These are phyloP conservation scores for Cytospora piceicola DNA, from an alignment of 2,329 filamentous ascomycete genomes.

Conservation along the genomic window DNA sequence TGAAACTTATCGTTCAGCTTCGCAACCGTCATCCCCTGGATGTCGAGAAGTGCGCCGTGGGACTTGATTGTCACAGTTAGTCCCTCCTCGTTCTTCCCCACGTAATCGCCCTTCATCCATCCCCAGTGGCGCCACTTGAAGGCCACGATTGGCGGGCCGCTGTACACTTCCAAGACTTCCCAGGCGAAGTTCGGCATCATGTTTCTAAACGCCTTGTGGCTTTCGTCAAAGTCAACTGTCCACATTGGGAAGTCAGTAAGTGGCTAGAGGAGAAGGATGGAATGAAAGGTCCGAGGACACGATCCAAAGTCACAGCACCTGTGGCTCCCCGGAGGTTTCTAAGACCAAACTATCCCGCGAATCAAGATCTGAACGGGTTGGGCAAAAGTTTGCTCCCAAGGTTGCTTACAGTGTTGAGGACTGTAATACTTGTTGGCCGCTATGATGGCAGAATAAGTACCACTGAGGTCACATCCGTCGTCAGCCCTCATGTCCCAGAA, in stretches of 20 bases:
- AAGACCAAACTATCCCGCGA: neutral
- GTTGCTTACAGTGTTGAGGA: slow-evolving; percentile 52
- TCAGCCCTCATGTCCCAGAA: slow-evolving; percentile 13
- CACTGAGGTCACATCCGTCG: slow-evolving; percentile 14
- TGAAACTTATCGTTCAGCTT: slow-evolving; percentile 63
- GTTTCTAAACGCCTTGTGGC: slow-evolving; percentile 72
- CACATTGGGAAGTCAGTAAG: neutral
- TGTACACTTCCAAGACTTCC: slow-evolving; percentile 71
- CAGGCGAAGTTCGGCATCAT: slow-evolving; percentile 76
- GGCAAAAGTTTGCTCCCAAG: neutral
- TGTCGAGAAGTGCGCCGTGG: slow-evolving; percentile 64
- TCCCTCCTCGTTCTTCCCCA: slow-evolving; percentile 65
- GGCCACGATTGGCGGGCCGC: slow-evolving; percentile 63
- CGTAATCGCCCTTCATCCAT: slow-evolving; percentile 67
- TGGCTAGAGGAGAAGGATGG: neutral
- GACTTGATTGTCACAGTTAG: slow-evolving; percentile 66
- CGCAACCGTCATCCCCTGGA: slow-evolving; percentile 66
- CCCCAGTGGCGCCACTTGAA: slow-evolving; percentile 74
- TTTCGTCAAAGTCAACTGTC: slow-evolving; percentile 57
- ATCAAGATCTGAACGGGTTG: neutral
- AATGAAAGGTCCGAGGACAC: neutral
- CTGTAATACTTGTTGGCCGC: slow-evolving; percentile 66
- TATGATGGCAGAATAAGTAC: slow-evolving; percentile 70
- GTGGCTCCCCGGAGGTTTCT: neutral
- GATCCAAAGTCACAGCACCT: neutral